A percentile compares a stretch with the other conserved stretches of the same genome.
These are phyloP conservation scores for Alnus glutinosa DNA, from an alignment of 306 rosid species.

Conservation along the genomic window DNA sequence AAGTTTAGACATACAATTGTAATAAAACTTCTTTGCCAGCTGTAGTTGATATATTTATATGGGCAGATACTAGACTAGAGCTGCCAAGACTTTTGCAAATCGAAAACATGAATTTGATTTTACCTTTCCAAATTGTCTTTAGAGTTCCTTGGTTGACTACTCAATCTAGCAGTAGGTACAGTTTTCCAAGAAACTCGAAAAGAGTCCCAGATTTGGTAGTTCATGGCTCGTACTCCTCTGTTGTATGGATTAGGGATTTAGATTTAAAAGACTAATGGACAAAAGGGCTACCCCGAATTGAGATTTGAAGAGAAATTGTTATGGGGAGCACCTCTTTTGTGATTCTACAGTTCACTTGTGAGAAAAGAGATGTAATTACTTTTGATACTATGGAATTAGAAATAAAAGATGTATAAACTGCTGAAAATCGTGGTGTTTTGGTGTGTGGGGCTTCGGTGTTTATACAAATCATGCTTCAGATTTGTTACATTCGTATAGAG, in stretches of 20 bases:
- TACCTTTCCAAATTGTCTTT: neutral
- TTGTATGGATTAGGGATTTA: neutral
- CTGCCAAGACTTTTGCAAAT: neutral
- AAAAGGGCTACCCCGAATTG: neutral
- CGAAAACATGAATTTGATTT: conserved; percentile 1
- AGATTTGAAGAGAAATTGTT: neutral
- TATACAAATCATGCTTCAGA: neutral
- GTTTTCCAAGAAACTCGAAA: neutral
- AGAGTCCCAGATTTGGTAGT: neutral
- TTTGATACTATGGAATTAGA: neutral
- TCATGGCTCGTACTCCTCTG: neutral
- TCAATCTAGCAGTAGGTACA: neutral
- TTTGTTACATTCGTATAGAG: too few relatives aligned
- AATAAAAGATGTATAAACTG: neutral
- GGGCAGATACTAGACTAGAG: neutral
- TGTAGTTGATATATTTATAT: neutral
- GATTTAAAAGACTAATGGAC: neutral
- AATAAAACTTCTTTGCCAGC: neutral
- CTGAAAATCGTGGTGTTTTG: neutral
- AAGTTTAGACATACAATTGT: neutral
- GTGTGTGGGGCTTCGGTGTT: neutral
- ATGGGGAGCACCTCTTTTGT: neutral
- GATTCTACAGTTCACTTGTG: neutral
- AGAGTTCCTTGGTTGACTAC: neutral
- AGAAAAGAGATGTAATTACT: neutral